Evolutionary conservation across 2,329 filamentous ascomycete genomes (phyloP), one percentile per base, ranked within the genome.

Genomic region (Aureobasidium musti): DNA sequence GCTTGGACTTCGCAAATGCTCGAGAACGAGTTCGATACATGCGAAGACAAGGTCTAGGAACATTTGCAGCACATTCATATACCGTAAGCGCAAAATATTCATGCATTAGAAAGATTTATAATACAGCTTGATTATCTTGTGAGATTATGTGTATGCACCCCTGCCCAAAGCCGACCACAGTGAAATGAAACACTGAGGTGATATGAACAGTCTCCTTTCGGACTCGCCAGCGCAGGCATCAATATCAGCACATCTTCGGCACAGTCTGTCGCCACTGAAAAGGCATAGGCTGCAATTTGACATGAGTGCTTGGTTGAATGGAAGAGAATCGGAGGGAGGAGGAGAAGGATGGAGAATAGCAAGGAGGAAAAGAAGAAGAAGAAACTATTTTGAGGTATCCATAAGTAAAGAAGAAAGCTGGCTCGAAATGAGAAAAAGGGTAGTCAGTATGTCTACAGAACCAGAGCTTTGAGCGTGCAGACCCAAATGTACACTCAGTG

Each of bases 231-330:
- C 67, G 60, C 66, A 71, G 67, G 65, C 41, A 50, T 73, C 69
- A 50, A 85, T 95, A 84, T 96, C 86, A 95, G 92, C 92, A 97
- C 92, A 59, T 92, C 96, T 92, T 96, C 91, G 92, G 92, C 93
- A 92, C 93, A 95, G 93, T 86, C 43, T 39, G 84, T 87, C 92
- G 91, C 89, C 91, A 97, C 78, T 88, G 80, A 72, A 54, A 76
- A 80, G 79, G 88, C 88, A 89, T 86, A 86, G 83, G 90, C 94
- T 95, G 93, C 88, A 97, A 97, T 97, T 97, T 97, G 92, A 97
- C 92, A 97, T 97, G 91, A 90, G 91, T 96, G 93, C 93, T 94
- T 63, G 49, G 61, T 33, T 37, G 10, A 49, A 26, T 13, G 11
- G 49, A 33, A 17, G n/a, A 17, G 26, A 45, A n/a, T n/a, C n/a